Conservation (phyloP, 768 basidiomycete species). For the Xerocomellus amylosporus region DNA sequence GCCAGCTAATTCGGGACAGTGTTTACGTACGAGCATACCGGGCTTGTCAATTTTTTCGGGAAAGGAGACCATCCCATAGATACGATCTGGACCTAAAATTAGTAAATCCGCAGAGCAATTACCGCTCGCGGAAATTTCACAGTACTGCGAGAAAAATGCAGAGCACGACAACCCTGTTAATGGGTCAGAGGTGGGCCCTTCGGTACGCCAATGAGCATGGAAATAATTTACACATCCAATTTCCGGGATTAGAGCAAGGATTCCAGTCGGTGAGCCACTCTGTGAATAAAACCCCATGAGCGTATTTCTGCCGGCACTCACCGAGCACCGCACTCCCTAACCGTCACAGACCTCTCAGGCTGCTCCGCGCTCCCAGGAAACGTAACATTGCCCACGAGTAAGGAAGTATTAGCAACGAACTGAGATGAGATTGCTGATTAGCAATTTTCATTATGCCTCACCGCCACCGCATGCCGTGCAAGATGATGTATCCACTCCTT, state of each 20-base stretch:
- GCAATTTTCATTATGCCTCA: slow-evolving; percentile 28
- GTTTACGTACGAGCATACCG: slow-evolving; percentile 26
- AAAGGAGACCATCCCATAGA: slow-evolving; percentile 21
- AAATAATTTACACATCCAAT: slow-evolving; percentile 20
- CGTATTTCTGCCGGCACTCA: slow-evolving; percentile 2
- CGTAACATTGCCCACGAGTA: slow-evolving; percentile 27
- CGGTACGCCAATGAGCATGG: slow-evolving; percentile 5
- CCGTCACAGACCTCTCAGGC: slow-evolving; percentile 11
- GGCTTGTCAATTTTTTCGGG: slow-evolving; percentile 18
- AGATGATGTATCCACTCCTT: slow-evolving; percentile 22
- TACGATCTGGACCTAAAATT: slow-evolving; percentile 26
- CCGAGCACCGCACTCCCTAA: slow-evolving; percentile 21
- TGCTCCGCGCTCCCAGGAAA: slow-evolving; percentile 23
- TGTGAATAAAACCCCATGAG: slow-evolving; percentile 9
- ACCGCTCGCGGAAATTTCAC: slow-evolving; percentile 30
- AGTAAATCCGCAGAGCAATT: slow-evolving; percentile 27
- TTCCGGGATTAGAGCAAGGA: slow-evolving; percentile 24
- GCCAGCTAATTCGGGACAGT: slow-evolving; percentile 8
- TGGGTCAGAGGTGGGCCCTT: slow-evolving; percentile 4
- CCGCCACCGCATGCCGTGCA: slow-evolving; percentile 29
- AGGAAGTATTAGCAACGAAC: slow-evolving; percentile 26
- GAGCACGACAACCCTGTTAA: slow-evolving; percentile 14
- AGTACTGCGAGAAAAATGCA: slow-evolving; percentile 26
- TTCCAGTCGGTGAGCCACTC: slow-evolving; percentile 11
- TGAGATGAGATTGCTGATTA: slow-evolving; percentile 28